Base-by-base conservation (phyloP, 441 rosid species). In the Biscutella auriculata region DNA sequence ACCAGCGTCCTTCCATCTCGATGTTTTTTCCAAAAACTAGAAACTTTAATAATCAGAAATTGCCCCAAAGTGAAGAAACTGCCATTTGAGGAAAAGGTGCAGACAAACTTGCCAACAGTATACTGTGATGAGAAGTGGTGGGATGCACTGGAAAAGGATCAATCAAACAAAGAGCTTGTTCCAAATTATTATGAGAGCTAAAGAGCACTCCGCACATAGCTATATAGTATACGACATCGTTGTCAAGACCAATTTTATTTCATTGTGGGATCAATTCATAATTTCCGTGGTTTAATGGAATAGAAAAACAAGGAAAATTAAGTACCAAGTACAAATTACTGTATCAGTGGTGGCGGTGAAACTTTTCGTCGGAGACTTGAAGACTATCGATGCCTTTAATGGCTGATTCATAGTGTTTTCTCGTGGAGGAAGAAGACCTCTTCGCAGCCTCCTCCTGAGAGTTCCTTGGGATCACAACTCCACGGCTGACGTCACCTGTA, bases 331-430 rank as follows among this genome's bases (percentile, higher is more conserved):
- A 35, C 43, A 39, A 28, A 28, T 27, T 23, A 30, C 6, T 64
- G 55, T 21, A 57, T 65, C 46, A 50, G 25, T 46, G 63, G 25
- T 46, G 60, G 44, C 75, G 76, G 33, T 75, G 86, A 19, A 19
- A 19, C 23, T 19, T 19, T 58, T 84, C 88, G 9, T 84, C 88
- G 16, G 70, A 56, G 45, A 89, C 80, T 60, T 74, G 83, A 68
- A 87, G 76, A 62, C 76, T 64, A 69, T 84, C 84, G 0, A 89
- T 81, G 67, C 93, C 97, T 72, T 79, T 84, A 3, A 87, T 74
- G 35, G 85, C 68, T 6, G 79, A 59, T 44, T 87, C 95, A 23
- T 79, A 87, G 27, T 64, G 78, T 82, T 78, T 86, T 76, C 87
- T 81, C 4, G 78, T 67, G 8, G 88, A 68, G 7, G 88, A 78